Evolutionary conservation across 805 yeast genomes (phyloP).

Genomic region (Wickerhamiella brachini): DNA sequence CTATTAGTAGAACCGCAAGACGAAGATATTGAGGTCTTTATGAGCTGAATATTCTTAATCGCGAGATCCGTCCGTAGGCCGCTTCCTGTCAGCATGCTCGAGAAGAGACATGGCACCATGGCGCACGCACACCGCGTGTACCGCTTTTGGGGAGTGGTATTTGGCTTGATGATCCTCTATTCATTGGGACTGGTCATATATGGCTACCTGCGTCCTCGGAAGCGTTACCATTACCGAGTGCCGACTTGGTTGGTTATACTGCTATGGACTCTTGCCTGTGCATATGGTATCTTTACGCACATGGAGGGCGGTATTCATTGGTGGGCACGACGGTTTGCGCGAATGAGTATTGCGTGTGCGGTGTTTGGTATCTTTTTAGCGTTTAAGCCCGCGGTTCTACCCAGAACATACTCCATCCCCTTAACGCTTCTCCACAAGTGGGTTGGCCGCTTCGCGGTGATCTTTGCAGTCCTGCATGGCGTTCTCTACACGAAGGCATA

Average conservation of each 20-base stretch:
- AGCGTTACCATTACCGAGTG: constrained; percentile 2
- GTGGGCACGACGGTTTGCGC: constrained; percentile 65
- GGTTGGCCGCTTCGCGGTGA: constrained; percentile 67
- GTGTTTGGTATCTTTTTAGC: constrained; percentile 67
- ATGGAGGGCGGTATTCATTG: constrained; percentile 8
- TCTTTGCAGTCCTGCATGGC: constrained; percentile 55
- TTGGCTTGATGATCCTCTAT: constrained; percentile 8
- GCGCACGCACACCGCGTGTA: constrained; percentile 14
- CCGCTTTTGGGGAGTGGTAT: constrained; percentile 6
- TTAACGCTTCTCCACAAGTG: constrained; percentile 78
- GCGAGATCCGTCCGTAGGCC: background rate
- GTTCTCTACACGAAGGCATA: constrained; percentile 31
- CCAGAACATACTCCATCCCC: constrained; percentile 54
- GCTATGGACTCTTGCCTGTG: constrained; percentile 5
- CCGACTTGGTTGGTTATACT: constrained; percentile 6
- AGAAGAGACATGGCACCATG: constrained; percentile 13
- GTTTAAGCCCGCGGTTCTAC: constrained; percentile 73
- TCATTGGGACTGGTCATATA: constrained; percentile 4
- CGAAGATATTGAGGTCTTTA: background rate
- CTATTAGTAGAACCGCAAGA: background rate
- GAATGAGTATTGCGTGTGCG: constrained; percentile 59
- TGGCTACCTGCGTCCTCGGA: constrained; percentile 1
- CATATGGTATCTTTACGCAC: constrained; percentile 9
- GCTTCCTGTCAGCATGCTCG: constrained; percentile 3
- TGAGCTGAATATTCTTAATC: background rate